Conservation (phyloP, 164 flowering plant genomes). For the Paratinospora sagittata region DNA sequence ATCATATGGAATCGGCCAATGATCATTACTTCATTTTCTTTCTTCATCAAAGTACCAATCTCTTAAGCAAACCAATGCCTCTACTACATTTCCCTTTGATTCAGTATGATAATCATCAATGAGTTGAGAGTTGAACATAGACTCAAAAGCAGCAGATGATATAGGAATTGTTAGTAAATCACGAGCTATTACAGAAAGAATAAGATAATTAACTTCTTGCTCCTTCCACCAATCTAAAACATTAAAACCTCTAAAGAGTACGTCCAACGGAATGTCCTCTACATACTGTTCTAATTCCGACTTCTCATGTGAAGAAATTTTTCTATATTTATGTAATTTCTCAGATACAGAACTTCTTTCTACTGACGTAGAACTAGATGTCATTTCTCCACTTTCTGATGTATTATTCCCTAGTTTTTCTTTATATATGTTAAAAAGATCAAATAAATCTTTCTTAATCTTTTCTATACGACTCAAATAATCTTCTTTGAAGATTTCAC, state of each 20-base stretch:
- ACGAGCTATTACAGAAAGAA: background rate
- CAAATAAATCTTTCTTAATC: too few relatives aligned
- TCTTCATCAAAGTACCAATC: too few relatives aligned
- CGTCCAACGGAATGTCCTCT: background rate
- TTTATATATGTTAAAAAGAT: background rate
- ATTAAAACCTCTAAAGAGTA: background rate
- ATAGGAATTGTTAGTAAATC: constrained; percentile 3
- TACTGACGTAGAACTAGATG: too few relatives aligned
- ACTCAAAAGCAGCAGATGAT: background rate
- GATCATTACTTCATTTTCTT: too few relatives aligned
- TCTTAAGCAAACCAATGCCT: too few relatives aligned
- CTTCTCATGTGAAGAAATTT: too few relatives aligned
- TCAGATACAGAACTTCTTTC: too few relatives aligned
- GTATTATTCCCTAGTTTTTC: background rate
- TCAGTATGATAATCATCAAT: too few relatives aligned
- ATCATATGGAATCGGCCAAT: too few relatives aligned
- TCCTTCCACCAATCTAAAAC: constrained; percentile 1
- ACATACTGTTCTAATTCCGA: background rate
- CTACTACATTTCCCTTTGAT: too few relatives aligned
- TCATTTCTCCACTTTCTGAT: background rate
- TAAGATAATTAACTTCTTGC: background rate
- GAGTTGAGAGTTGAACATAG: background rate
- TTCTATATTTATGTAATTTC: too few relatives aligned
- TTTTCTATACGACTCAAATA: background rate
- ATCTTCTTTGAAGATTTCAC: background rate